Percentiles rank a stretch among this genome's conserved stretches.
These are phyloP conservation scores for Microthlaspi erraticum DNA, from an alignment of 345 rosid genomes.

Conservation along the genomic window DNA sequence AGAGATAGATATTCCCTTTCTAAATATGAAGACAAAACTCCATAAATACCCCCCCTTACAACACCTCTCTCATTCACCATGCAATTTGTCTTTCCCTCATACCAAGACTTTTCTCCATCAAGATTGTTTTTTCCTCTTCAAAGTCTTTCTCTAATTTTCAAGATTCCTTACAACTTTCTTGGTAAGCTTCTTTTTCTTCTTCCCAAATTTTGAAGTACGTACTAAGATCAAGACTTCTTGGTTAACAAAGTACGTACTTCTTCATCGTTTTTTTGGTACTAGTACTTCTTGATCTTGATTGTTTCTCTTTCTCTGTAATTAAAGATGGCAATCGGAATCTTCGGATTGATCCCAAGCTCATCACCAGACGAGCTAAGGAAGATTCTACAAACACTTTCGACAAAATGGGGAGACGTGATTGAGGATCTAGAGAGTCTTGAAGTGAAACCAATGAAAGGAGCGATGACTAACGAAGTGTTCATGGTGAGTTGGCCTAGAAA, in stretches of 20 bases:
- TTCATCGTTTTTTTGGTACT: background rate
- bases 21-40: conserved; percentile 32
- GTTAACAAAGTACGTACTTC: no score
- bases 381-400: conserved; percentile 53
- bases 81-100: conserved; percentile 38
- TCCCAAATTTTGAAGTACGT: background rate
- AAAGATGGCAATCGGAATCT: conserved; percentile 61
- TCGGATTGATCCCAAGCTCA: conserved; percentile 49
- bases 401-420: conserved; percentile 68
- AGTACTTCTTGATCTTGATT: conserved; percentile 3
- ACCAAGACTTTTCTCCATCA: conserved; percentile 38
- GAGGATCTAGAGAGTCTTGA: conserved; percentile 58
- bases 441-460: conserved; percentile 71
- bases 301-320: background rate
- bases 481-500: conserved; percentile 76
- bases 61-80: conserved; percentile 42
- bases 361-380: conserved; percentile 67
- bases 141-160: background rate
- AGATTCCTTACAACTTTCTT: conserved; percentile 27
- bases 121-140: background rate
- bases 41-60: conserved; percentile 34
- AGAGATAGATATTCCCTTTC: conserved; percentile 21
- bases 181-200: conserved; percentile 27
- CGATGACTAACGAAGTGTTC: conserved; percentile 88
- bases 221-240: conserved; percentile 27